Base-by-base conservation (phyloP, 257 asterid species). In the Gynochthodes officinalis region DNA sequence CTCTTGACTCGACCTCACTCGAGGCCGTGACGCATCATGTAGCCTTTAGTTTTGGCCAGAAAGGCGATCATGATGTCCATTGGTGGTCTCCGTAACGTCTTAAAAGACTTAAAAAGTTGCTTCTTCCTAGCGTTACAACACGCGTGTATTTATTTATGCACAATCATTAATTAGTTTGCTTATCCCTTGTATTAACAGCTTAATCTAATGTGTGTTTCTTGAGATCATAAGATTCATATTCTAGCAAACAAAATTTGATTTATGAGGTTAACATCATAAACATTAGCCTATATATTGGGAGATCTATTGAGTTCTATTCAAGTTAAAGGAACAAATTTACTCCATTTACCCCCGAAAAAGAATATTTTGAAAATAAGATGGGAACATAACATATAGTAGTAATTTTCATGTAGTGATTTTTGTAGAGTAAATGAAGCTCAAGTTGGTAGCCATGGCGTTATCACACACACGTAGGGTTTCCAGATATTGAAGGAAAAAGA, bases 371-470 rank as follows among this genome's bases (percentile, higher is more conserved):
- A 59, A 2, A 11, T 67, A 9, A 58, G n/a, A n/a, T n/a, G n/a
- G n/a, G n/a, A n/a, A n/a, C n/a, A n/a, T n/a, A n/a, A n/a, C n/a
- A n/a, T n/a, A n/a, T n/a, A n/a, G n/a, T n/a, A n/a, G n/a, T n/a
- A n/a, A n/a, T n/a, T n/a, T n/a, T n/a, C 4, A 15, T 21, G 14
- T 9, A 28, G 11, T 1, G 1, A 0, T 27, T 27, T 43, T 13
- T 3, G 69, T 58, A 43, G 61, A 44, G 61, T 64, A 44, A 42
- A n/a, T 19, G 59, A 73, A 62, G 63, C 18, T 69, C 21, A 60
- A 62, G 79, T 70, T 49, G 74, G 79, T 76, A 66, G 69, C 58
- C 0, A 52, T 63, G 70, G 75, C 50, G 68, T 61, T 75, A 18
- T 69, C 71, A 69, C 35, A 42, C 27, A 50, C 23, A 54, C 37